Base-by-base conservation (phyloP, 306 rosid genomes). In the Malus domestica region DNA sequence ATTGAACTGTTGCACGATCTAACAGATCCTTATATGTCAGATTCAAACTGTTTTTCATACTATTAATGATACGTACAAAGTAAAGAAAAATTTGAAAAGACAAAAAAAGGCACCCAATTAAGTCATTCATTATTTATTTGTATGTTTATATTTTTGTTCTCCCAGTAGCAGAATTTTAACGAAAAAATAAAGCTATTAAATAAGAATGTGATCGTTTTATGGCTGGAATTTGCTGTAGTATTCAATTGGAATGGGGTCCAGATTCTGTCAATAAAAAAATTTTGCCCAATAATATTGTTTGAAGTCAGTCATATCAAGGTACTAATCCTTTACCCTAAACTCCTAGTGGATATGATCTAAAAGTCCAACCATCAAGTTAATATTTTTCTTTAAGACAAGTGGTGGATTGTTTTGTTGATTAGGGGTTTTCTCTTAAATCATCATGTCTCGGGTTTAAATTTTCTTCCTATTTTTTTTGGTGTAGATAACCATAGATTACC, bases 211-310 rank as follows among this genome's bases (percentile, higher is more conserved):
- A 59, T 74, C 25, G 67, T 76, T 60, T 49, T 75, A 38, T 61
- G 67, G 71, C 71, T 71, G 57, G 79, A 81, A 60, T 84, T 84
- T 77, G 38, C 75, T 51, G 40, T 79, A 73, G 1, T 71, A 4
- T 40, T 49, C 76, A 35, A 40, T 60, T 68, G 19, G 42, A 33
- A 67, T 55, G 54, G 78, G 86, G 71, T 57, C 83, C 83, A 71
- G 32, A 42, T 66, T 66, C 33, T 46, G 58, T 22, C 57, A 70
- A 67, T 52, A 67, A 33, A 76, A 57, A 64, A 55, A 52, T 42
- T 38, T 57, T n/a, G 8, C 2, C 3, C 8, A 54, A 66, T 44
- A 13, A 7, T 46, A 10, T 40, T 4, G 54, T 49, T 49, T 49
- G 16, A 49, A 18, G 54, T 49, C 20, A 49, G 55, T 49, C 55